These are phyloP conservation scores for Chlamydomonas schloesseri DNA, from an alignment of 139 green algal species.

Conservation along the genomic window DNA sequence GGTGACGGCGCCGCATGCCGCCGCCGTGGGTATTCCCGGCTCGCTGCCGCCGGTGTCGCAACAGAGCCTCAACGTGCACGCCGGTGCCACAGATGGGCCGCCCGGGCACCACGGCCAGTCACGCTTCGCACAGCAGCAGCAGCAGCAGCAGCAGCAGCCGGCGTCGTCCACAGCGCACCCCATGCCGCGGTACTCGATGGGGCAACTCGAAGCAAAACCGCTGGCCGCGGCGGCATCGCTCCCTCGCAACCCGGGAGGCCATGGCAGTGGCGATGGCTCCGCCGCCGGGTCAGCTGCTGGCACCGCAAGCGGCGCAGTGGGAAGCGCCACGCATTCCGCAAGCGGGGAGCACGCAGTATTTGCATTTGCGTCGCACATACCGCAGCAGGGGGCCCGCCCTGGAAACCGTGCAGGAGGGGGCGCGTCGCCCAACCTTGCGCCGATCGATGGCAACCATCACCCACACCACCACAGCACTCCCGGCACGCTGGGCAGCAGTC, in stretches of 20 bases:
- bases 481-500: too few species aligned
- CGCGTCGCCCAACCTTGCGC: not conserved
- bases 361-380: too few species aligned
- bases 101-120: not conserved
- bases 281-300: too few species aligned
- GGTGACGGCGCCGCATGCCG: not conserved
- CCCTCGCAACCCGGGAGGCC: not conserved
- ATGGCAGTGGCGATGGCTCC: too few species aligned
- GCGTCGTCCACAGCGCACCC: not conserved
- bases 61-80: not conserved
- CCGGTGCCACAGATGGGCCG: not conserved
- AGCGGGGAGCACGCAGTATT: too few species aligned
- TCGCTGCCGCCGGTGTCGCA: slow-evolving; percentile 21
- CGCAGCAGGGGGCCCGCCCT: too few species aligned
- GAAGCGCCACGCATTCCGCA: too few species aligned
- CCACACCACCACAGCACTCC: not conserved
- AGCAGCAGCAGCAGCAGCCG: not conserved
- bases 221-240: too few species aligned
- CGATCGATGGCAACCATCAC: not conserved
- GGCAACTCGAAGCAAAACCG: too few species aligned
- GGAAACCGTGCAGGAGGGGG: too few species aligned
- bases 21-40: not conserved
- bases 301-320: too few species aligned
- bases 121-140: not conserved
- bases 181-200: too few species aligned